Evolutionary conservation across 2,329 filamentous ascomycete genomes (phyloP), one percentile per base, ranked within the genome.

Genomic region (Huntiella moniliformis): DNA sequence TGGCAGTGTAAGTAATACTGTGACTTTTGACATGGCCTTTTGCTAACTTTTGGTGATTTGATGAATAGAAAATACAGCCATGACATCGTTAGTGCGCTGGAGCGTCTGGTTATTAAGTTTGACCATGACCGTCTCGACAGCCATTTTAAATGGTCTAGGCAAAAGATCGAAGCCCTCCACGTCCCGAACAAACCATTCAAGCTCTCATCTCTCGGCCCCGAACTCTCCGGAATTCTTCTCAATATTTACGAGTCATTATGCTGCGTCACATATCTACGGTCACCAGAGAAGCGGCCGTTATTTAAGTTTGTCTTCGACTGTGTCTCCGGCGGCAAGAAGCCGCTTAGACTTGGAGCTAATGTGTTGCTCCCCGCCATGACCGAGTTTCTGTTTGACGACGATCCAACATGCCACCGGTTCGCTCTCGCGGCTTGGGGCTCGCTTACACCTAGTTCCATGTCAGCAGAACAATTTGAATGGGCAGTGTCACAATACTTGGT

Each of bases 181-280:
- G 13, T 36, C 12, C 36, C 47, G 5, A 40, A 44, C 7, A 49
- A 49, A 28, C 44, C 44, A 4, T 71, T 72, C 57, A 65, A 63
- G 40, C 66, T 67, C 36, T 55, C 61, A 0, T 63, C 65, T 44
- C 61, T 73, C 34, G 66, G 65, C 10, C 61, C 63, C 15, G 58
- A 68, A 5, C 62, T 71, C 22, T 63, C 70, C 1, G 65, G 73
- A 22, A 75, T 83, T 5, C 72, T 92, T 43, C 73, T 91, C 49
- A 79, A 84, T 8, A 73, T 96, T 28, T 94, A 92, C 55, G 88
- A 96, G 59, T 79, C 82, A 0, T 65, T 96, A 44, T 93, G 86
- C 58, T 93, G 82, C 59, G 75, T 86, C 53, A 70, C 80, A 1
- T 85, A 92, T 57, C 67, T 95, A 50, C 69, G 62, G 38, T 53